Base-by-base conservation (phyloP, 495 filamentous ascomycete species). In the Xylaria grammica region DNA sequence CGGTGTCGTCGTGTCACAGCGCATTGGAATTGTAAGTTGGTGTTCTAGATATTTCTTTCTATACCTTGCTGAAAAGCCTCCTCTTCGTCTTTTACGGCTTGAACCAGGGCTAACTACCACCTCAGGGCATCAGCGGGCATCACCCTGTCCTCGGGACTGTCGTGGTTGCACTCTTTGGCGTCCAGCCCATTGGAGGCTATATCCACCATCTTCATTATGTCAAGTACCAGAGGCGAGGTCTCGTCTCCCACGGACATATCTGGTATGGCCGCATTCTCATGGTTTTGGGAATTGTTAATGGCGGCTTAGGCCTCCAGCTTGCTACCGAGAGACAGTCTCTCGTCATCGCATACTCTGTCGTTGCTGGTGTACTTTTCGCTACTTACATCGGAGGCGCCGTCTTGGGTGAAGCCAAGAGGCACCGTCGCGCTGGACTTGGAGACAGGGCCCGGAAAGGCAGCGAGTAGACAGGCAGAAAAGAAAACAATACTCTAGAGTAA, bases 261-360 rank as follows among this genome's bases (percentile, higher is more conserved):
- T 92, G 91, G 90, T 85, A 81, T 62, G 91, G 91, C 4, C 84
- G 91, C 1, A 48, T 74, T 6, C 66, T 91, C 36, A 81, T 93
- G 26, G 68, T 81, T 3, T 67, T 91, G n/a, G 91, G 86, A 2
- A 78, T 91, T 36, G 78, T 92, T 59, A 93, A 92, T 73, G 91
- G 85, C 54, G 90, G 90, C 0, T 74, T 91, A 4, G 91, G 90
- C 0, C 78, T 92, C 15, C 62, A 77, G 27, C 71, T 89, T n/a
- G 73, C 82, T 19, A 65, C 69, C 11, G 79, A 78, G 7, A 64
- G 72, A 0, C 67, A 50, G n/a, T 76, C 78, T 2, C 83, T 81
- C 27, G 61, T 86, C 30, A 81, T 89, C 64, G 85, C 84, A 4
- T 90, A 89, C 70, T 70, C 80, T 0, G 82, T 90, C 1, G 74